Evolutionary conservation across 129 eudicot genomes (phyloP), one percentile per base, ranked within the genome.

Genomic region (Chrysanthemum lavandulifolium): DNA sequence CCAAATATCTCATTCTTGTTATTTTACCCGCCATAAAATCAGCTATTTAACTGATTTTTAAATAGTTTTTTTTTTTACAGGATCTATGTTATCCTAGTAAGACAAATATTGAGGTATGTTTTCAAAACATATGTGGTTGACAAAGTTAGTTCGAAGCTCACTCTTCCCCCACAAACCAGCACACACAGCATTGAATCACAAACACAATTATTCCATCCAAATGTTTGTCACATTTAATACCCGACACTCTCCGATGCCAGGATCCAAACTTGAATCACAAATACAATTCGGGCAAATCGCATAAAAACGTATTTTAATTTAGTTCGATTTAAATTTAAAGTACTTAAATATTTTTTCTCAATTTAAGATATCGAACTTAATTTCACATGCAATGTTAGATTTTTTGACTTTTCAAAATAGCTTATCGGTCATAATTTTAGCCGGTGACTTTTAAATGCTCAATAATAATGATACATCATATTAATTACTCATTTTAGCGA

Each of bases 231-330:
- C 4, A 54, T 64, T 72, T 73, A 59, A 0, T 59, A 49, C 49
- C 40, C 19, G 48, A 65, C 19, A 47, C 40, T 74, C 53, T 75
- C 68, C 82, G 83, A 94, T 94, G 98, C 98, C 98, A 76, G 98
- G 98, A 81, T 87, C 96, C 53, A 78, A 21, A 21, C 0, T 21
- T 21, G 23, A 21, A 21, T 21, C 23, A 21, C 23, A 21, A 21
- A 21, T 21, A 21, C 23, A 21, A 21, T n/a, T n/a, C n/a, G n/a
- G n/a, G n/a, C n/a, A n/a, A n/a, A n/a, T n/a, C n/a, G n/a, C n/a
- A n/a, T n/a, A n/a, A n/a, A n/a, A n/a, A n/a, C n/a, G n/a, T n/a
- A n/a, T n/a, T n/a, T n/a, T n/a, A n/a, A n/a, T n/a, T n/a, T n/a
- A n/a, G n/a, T n/a, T n/a, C n/a, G n/a, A n/a, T n/a, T n/a, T n/a